A percentile compares a stretch with the other conserved stretches of the same genome.
These are phyloP conservation scores for Kodamaea neixiangensis DNA, from an alignment of 805 yeast genomes.

Conservation along the genomic window DNA sequence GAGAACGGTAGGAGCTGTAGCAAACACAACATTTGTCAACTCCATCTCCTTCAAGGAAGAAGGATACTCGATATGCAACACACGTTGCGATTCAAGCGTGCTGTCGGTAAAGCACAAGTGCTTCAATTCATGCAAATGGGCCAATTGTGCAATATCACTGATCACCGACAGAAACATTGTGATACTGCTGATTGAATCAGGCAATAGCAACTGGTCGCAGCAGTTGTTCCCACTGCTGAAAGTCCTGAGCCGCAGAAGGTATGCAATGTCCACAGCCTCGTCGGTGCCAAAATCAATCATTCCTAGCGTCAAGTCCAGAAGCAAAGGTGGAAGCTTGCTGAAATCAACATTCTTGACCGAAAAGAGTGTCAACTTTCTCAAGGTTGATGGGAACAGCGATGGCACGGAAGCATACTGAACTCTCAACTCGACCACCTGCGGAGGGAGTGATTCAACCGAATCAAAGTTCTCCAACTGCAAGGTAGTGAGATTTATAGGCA, in stretches of 20 bases:
- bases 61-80: conserved; percentile 6
- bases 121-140: background rate
- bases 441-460: conserved; percentile 6
- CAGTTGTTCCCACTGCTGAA: conserved; percentile 5
- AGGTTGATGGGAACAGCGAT: conserved; percentile 4
- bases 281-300: background rate
- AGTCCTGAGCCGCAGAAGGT: conserved; percentile 1
- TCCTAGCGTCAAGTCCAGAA: conserved; percentile 1
- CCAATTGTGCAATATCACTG: background rate
- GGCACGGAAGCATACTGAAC: conserved; percentile 1
- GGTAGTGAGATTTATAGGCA: conserved; percentile 7
- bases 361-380: conserved; percentile 2
- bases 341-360: conserved; percentile 6
- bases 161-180: background rate
- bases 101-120: conserved; percentile 3
- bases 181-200: background rate
- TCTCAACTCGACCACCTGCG: conserved; percentile 2
- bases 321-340: conserved; percentile 1
- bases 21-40: conserved; percentile 4
- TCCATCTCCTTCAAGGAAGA: background rate
- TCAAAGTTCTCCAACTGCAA: conserved; percentile 5
- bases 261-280: conserved; percentile 5
- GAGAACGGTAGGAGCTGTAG: conserved; percentile 1
- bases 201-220: conserved; percentile 1
- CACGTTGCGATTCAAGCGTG: conserved; percentile 4